Evolutionary conservation across 805 yeast genomes (phyloP), one percentile per base, ranked within the genome.

Genomic region (Candida morakotiae): DNA sequence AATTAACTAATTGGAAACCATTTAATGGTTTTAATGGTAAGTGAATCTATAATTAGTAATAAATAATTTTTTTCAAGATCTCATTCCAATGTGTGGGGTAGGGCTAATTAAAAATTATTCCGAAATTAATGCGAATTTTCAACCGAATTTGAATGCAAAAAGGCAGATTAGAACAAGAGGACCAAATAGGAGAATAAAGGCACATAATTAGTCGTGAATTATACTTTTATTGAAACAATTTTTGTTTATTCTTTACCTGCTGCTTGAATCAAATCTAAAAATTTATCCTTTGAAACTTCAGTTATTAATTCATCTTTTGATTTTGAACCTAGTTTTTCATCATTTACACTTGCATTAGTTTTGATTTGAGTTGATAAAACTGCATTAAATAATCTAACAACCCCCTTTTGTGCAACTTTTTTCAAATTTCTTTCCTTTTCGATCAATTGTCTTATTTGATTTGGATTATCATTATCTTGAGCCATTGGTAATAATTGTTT

Each of bases 371-470:
- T 83, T 21, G 84, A 72, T 53, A 85, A 71, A 18, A 87, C 79
- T 2, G 95, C 95, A 54, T 85, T 91, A 65, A 82, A 87, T 46
- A 86, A 72, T 55, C 80, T 76, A 7, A 87, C 87, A 10, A 86
- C 95, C 64, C 96, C 96, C 46, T 81, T 70, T 62, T 87, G 95
- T 0, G 95, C 98, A 17, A 79, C 72, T 54, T 87, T 87, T 55
- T 83, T 81, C 50, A 86, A 64, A 43, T 64, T 69, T 45, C 76
- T 75, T 55, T 87, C 96, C 36, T 69, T 70, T 41, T 83, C 94
- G 13, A 86, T 56, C 3, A 72, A 60, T 28, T 68, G 69, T 55
- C 86, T 71, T 6, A 71, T 71, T 28, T 79, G 79, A 11, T 65
- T 72, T 2, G 77, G 74, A 23, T 78, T 81, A 5, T 21, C 23